Evolutionary conservation across 2,329 filamentous ascomycete species (phyloP).

Genomic region (Microthyrium microscopicum): DNA sequence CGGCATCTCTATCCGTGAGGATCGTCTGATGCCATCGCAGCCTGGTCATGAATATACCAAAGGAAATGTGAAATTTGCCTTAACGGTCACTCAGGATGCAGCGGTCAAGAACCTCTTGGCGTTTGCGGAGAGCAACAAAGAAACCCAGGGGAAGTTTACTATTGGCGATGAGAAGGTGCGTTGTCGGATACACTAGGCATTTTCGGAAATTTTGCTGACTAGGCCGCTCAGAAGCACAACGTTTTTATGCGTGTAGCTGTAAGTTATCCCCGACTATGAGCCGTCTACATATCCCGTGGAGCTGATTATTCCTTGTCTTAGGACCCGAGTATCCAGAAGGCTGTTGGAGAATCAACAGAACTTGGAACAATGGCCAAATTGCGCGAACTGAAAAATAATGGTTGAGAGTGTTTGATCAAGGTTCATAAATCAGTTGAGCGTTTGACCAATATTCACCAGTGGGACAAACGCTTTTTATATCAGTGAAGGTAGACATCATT

Average conservation of each 20-base stretch:
- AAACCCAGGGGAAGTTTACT: constrained; percentile 91
- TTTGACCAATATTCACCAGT: no score
- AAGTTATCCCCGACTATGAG: constrained; percentile 18
- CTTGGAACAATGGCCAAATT: constrained; percentile 73
- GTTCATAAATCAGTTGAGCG: no score
- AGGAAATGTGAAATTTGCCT: constrained; percentile 76
- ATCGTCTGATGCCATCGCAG: constrained; percentile 24
- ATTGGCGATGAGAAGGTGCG: constrained; percentile 90
- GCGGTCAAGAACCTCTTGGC: constrained; percentile 59
- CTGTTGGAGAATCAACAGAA: constrained; percentile 63
- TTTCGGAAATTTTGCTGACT: constrained; percentile 2
- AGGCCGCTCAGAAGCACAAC: constrained; percentile 68
- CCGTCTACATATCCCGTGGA: neutral
- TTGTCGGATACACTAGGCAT: neutral
- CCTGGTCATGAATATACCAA: constrained; percentile 99
- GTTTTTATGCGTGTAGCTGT: constrained; percentile 86
- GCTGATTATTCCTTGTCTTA: constrained; percentile 18
- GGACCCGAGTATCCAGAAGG: constrained; percentile 73
- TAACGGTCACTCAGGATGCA: constrained; percentile 57
- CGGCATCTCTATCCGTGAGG: neutral
- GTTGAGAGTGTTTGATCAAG: no score
- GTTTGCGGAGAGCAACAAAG: constrained; percentile 62
- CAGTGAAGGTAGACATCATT: no score
- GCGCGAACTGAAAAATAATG: constrained; percentile 74
- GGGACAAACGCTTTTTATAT: no score